Conservation (phyloP, 768 basidiomycete genomes). For the Tremella yokohamensis region DNA sequence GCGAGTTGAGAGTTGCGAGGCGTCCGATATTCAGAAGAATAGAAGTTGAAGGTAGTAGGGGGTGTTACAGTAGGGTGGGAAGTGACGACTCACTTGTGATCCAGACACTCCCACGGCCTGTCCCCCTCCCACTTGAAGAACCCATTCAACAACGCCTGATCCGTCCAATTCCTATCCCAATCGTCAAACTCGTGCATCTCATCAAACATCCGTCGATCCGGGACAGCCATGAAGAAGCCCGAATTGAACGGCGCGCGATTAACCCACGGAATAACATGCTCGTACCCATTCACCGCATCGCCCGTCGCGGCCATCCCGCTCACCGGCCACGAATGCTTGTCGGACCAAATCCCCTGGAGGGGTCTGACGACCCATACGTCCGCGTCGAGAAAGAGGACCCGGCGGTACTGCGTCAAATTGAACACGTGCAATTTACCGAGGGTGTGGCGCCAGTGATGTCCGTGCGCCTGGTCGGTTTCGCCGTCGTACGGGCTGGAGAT, state of each 20-base stretch:
- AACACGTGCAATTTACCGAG: conserved; percentile 1
- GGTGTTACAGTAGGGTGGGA: neutral
- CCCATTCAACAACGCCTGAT: conserved; percentile 4
- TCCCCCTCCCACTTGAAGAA: neutral
- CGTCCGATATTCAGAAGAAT: neutral
- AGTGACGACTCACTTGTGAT: neutral
- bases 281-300: neutral
- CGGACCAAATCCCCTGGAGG: neutral
- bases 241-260: neutral
- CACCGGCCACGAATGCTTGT: neutral
- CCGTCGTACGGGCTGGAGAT: neutral
- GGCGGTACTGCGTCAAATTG: neutral
- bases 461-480: neutral
- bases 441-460: neutral
- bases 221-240: conserved; percentile 4
- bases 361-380: neutral
- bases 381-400: neutral
- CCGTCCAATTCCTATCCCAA: neutral
- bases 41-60: neutral
- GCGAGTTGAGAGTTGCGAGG: neutral
- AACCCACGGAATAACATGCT: neutral
- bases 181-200: neutral
- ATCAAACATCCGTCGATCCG: neutral
- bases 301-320: neutral
- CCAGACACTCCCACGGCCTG: neutral